Conservation (phyloP, 2,329 filamentous ascomycete genomes). For the Pyricularia grisea region DNA sequence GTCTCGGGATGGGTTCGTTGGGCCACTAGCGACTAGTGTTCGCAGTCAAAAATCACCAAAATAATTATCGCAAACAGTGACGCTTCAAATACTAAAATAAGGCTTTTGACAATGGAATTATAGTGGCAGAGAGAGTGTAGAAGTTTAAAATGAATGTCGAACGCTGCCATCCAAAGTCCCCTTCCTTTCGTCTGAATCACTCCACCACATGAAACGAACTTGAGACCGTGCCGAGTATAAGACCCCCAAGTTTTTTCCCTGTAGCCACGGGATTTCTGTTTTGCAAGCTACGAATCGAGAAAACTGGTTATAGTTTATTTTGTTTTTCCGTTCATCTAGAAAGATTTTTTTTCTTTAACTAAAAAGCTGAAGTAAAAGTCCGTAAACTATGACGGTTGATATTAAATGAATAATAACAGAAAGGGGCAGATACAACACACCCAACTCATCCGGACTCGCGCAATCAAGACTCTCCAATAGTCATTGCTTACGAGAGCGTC, state of each 20-base stretch:
- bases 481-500: background rate
- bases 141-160: background rate
- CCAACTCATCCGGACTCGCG: background rate
- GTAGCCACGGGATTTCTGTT: background rate
- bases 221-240: conserved; percentile 10
- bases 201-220: conserved; percentile 12
- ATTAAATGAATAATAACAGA: background rate
- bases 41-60: background rate
- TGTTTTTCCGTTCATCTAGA: too few species aligned
- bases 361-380: background rate
- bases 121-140: background rate
- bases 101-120: background rate
- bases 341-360: background rate
- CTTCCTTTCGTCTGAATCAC: background rate
- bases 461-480: background rate
- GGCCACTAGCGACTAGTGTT: background rate
- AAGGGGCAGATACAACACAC: background rate
- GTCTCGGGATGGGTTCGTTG: background rate
- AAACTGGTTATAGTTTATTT: too few species aligned
- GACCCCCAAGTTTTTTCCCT: background rate
- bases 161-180: background rate
- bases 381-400: background rate
- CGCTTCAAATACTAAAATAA: background rate
- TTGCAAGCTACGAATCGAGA: background rate
- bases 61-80: background rate